Evolutionary conservation across 1,284 basidiomycete genomes (phyloP), one percentile per base, ranked within the genome.

Genomic region (Malassezia cuniculi): DNA sequence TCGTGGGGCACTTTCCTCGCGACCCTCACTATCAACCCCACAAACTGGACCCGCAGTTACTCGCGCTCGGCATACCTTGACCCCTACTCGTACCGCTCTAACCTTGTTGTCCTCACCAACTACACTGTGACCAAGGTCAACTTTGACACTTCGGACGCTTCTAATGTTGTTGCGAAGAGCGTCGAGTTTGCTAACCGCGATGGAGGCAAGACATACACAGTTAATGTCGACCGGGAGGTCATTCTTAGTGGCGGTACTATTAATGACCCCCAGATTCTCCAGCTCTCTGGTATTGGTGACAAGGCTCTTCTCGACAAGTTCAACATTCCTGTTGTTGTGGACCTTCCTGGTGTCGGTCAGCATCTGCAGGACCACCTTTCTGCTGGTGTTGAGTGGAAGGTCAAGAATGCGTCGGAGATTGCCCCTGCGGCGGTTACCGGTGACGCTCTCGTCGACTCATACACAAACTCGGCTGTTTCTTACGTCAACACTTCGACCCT

Each of bases 311-410:
- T 69, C 72, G 44, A 64, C 31, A 36, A 57, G 22, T 72, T 76
- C 2, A 68, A 82, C 32, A 77, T 79, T 19, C 33, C 37, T 8
- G 45, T 54, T 41, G 54, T 64, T 9, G 46, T 71, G 27, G 75
- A 76, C 45, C 70, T 82, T 2, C 79, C 80, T 4, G 79, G 78
- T 39, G 81, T 85, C 37, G 82, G 82, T 1, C 76, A 79, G 66
- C 78, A 81, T 68, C 60, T 83, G 30, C 78, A 81, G 61, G 80
- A 84, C 60, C 80, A 45, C 45, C 27, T 45, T 27, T 47, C 45
- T 40, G 72, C 74, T 14, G 68, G 72, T 48, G 69, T 78, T 7
- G 62, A 69, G 5, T 78, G 70, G 68, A 68, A 69, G 30, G 73
- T 75, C 3, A 69, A 60, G 12, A 68, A 67, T 3, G 68, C 73